A percentile compares a stretch with the other conserved stretches of the same genome.
These are phyloP conservation scores for Dimocarpus longan DNA, from an alignment of 345 rosid genomes.

Conservation along the genomic window DNA sequence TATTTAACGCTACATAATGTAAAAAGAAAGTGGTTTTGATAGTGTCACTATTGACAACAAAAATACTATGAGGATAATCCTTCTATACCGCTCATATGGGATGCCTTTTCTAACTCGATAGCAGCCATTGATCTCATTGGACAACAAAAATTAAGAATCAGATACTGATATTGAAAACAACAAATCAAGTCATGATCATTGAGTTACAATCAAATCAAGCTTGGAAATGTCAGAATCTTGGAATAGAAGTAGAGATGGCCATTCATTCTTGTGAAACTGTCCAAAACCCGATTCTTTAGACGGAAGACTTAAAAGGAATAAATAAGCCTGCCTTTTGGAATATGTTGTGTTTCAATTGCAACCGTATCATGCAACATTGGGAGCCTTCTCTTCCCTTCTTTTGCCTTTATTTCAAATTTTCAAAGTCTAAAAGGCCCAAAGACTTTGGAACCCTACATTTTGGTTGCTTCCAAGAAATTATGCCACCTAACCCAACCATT, in stretches of 20 bases:
- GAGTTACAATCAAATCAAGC: not conserved
- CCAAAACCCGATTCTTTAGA: conserved; percentile 10
- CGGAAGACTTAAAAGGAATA: not conserved
- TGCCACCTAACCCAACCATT: no score
- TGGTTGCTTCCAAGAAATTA: no score
- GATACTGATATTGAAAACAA: conserved; percentile 9
- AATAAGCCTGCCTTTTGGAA: conserved; percentile 5
- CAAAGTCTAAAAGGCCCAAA: not conserved
- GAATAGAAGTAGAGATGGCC: not conserved
- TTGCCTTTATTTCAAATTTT: not conserved
- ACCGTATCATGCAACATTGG: not conserved
- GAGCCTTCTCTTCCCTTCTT: no score
- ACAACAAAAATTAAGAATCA: conserved; percentile 5
- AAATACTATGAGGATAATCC: not conserved
- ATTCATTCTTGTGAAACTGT: not conserved
- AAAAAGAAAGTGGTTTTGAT: no score
- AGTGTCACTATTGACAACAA: not conserved
- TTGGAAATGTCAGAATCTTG: conserved; percentile 2
- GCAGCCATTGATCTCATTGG: conserved; percentile 7
- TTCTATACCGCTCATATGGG: not conserved
- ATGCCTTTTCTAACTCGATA: not conserved
- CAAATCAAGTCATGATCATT: conserved; percentile 9
- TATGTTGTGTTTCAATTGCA: not conserved
- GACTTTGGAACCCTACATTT: conserved; percentile 4
- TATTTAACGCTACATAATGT: no score